A percentile compares a stretch with the other conserved stretches of the same genome.
phyloP scores from a whole-genome alignment of 371 early-diverging fungal species.

The Entomophthora muscae region DNA sequence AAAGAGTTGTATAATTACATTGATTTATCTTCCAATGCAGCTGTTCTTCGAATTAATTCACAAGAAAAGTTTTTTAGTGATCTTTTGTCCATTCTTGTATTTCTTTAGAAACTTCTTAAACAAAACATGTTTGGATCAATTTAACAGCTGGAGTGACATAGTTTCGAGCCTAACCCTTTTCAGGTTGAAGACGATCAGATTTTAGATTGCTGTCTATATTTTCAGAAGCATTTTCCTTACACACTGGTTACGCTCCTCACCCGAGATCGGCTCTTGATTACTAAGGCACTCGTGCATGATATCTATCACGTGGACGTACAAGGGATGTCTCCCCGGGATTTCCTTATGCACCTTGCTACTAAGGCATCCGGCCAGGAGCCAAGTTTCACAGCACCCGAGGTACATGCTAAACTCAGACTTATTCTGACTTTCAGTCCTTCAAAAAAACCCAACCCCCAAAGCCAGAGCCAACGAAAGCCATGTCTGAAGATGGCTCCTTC shows the following conservation, averaged over 20 bases:
- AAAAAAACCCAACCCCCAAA: neutral
- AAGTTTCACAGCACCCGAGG: neutral
- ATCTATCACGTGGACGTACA: neutral
- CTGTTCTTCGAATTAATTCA: too few relatives aligned
- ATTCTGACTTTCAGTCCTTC: neutral
- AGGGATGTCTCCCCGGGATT: neutral
- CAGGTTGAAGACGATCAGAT: conserved; percentile 4
- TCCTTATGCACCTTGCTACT: neutral
- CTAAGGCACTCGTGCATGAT: neutral
- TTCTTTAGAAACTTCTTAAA: too few relatives aligned
- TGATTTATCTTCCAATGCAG: too few relatives aligned
- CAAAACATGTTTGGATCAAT: too few relatives aligned
- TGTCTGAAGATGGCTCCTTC: too few relatives aligned
- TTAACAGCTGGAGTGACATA: too few relatives aligned
- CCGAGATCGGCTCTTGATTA: neutral
- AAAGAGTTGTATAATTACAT: too few relatives aligned
- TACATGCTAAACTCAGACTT: neutral
- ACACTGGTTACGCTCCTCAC: neutral
- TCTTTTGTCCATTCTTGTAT: too few relatives aligned
- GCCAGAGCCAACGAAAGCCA: too few relatives aligned
- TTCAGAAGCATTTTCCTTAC: neutral
- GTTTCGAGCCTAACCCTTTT: too few relatives aligned
- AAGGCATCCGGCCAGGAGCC: neutral
- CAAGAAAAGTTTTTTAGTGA: too few relatives aligned
- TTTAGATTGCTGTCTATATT: conserved; percentile 6